Conservation (phyloP, 1,284 basidiomycete species). For the Ganoderma lingzhi region DNA sequence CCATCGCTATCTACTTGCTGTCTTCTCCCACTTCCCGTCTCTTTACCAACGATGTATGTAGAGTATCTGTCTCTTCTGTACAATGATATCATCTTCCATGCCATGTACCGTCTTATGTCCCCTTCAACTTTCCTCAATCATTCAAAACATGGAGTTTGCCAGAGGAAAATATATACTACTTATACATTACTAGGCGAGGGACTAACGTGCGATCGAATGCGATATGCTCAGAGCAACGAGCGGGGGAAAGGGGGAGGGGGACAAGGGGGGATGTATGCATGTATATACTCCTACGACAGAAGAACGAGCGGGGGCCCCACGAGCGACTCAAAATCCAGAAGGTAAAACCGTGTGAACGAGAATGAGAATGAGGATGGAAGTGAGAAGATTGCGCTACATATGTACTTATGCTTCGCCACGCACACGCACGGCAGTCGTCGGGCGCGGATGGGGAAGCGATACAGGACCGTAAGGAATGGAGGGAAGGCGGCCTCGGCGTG, state of each 20-base stretch:
- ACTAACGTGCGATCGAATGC: constrained; percentile 30
- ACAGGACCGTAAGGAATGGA: constrained; percentile 3
- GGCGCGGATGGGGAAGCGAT: not conserved
- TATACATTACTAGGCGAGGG: constrained; percentile 29
- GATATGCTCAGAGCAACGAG: constrained; percentile 32
- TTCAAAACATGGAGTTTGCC: not conserved
- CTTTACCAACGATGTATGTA: not conserved
- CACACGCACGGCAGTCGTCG: not conserved
- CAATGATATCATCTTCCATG: not conserved
- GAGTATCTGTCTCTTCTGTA: not conserved
- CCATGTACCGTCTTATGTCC: not conserved
- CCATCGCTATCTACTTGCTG: not conserved
- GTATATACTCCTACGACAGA: constrained; percentile 13
- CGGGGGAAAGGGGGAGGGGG: constrained; percentile 7
- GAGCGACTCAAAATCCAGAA: not conserved
- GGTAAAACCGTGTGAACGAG: not conserved
- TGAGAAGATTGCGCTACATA: constrained; percentile 3
- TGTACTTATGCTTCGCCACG: not conserved
- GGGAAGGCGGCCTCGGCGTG: constrained; percentile 2
- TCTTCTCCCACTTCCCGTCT: not conserved
- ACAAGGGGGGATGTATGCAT: constrained; percentile 2
- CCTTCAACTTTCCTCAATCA: not conserved
- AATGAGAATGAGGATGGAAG: constrained; percentile 14
- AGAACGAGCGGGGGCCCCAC: constrained; percentile 1
- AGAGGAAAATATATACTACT: constrained; percentile 30